These are phyloP conservation scores for Novymonas esmeraldas DNA, from an alignment of 208 protist species.

Conservation along the genomic window DNA sequence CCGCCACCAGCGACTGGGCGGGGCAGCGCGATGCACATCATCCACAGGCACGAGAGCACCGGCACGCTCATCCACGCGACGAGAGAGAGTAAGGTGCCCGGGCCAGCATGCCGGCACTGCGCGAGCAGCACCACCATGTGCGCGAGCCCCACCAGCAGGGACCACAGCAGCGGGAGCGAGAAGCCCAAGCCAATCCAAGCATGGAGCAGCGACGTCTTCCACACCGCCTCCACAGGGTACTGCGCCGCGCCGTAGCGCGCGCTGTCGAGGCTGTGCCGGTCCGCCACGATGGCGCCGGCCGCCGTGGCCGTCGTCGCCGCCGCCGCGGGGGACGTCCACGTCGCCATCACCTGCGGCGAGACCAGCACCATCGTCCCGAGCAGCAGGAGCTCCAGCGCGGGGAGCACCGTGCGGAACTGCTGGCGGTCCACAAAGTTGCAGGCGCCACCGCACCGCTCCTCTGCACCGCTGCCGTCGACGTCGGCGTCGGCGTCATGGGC, in stretches of 20 bases:
- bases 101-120: slow-evolving; percentile 43
- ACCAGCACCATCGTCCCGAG: slow-evolving; percentile 72
- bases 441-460: not conserved
- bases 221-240: slow-evolving; percentile 60
- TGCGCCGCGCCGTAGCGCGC: slow-evolving; percentile 33
- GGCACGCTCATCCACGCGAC: slow-evolving; percentile 60
- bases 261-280: not conserved
- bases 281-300: slow-evolving; percentile 18
- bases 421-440: slow-evolving; percentile 12
- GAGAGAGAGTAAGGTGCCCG: slow-evolving; percentile 50
- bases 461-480: not conserved
- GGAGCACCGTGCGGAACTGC: slow-evolving; percentile 33
- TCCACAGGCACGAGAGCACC: slow-evolving; percentile 33
- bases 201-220: slow-evolving; percentile 73
- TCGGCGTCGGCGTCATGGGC: slow-evolving; percentile 7
- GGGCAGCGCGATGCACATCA: slow-evolving; percentile 16
- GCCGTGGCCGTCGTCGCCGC: not conserved
- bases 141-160: slow-evolving; percentile 49
- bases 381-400: slow-evolving; percentile 58
- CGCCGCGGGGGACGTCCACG: slow-evolving; percentile 26
- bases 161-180: slow-evolving; percentile 40
- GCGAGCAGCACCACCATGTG: slow-evolving; percentile 69
- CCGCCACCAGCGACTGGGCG: not conserved
- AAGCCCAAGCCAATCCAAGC: slow-evolving; percentile 68
- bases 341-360: slow-evolving; percentile 66